Conservation (phyloP, 2,329 filamentous ascomycete genomes). For the Penicillium thymicola region DNA sequence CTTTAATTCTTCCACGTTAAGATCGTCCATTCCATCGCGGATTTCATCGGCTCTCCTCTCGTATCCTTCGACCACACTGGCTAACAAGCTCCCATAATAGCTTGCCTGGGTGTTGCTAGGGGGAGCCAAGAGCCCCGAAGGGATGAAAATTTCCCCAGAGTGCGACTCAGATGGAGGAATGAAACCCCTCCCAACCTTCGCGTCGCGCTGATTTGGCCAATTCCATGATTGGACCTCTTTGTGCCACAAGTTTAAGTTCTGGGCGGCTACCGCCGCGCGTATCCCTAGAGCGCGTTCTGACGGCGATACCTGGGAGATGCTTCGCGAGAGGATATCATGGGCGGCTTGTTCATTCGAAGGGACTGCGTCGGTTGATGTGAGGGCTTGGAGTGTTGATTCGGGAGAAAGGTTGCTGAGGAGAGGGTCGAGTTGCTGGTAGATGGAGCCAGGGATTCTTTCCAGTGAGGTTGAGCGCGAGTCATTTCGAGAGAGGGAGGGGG, state of each 20-base stretch:
- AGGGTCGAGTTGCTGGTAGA: constrained; percentile 43
- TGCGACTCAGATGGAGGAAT: constrained; percentile 25
- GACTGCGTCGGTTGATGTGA: constrained; percentile 44
- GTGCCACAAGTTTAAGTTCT: constrained; percentile 58
- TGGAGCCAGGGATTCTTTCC: constrained; percentile 35
- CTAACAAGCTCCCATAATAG: constrained; percentile 70
- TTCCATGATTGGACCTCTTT: constrained; percentile 58
- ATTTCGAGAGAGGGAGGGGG: constrained; percentile 26
- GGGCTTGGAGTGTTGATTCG: constrained; percentile 51
- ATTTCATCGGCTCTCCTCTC: constrained; percentile 74
- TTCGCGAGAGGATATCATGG: constrained; percentile 44
- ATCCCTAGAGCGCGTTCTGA: constrained; percentile 58
- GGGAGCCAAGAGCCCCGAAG: neutral
- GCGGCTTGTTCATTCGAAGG: constrained; percentile 37
- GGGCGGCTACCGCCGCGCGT: constrained; percentile 57
- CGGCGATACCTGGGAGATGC: constrained; percentile 54
- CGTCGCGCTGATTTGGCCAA: constrained; percentile 49
- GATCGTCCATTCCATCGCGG: constrained; percentile 44
- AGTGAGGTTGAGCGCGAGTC: constrained; percentile 38
- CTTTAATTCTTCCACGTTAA: constrained; percentile 72
- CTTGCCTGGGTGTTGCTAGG: constrained; percentile 25
- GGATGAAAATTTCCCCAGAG: neutral
- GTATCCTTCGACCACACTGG: constrained; percentile 62
- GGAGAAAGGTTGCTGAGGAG: constrained; percentile 54
- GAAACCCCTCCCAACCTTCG: constrained; percentile 43